Percentiles rank a stretch among this genome's conserved stretches.
Evolutionary conservation across 345 rosid species (phyloP).

Genomic region (Brassica rapa): DNA sequence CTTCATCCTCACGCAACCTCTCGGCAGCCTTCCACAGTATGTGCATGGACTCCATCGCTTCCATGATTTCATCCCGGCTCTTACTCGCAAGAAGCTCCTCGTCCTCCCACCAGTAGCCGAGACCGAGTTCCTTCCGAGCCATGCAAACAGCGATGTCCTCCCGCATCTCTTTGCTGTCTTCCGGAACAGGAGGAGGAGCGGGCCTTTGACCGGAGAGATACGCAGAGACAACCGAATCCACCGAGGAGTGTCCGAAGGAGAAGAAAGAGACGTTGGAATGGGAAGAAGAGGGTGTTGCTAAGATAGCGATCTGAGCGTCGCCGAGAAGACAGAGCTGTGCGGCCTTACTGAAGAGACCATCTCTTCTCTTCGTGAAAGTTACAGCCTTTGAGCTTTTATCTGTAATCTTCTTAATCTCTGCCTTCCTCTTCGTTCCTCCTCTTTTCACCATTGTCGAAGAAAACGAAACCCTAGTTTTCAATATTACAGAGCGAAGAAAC

Average conservation of each 20-base stretch:
- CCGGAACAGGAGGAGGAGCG: neutral
- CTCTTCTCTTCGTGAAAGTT: slow-evolving; percentile 3
- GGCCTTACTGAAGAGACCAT: slow-evolving; percentile 23
- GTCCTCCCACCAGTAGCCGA: slow-evolving; percentile 1
- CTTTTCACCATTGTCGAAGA: neutral
- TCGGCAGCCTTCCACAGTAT: neutral
- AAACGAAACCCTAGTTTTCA: neutral
- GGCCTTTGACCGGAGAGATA: neutral
- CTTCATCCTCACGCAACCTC: neutral
- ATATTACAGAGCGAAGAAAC: neutral
- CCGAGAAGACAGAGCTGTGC: slow-evolving; percentile 12
- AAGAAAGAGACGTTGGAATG: neutral
- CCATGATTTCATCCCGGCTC: neutral
- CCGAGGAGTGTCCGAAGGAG: slow-evolving; percentile 23
- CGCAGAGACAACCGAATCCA: neutral
- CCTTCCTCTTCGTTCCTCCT: slow-evolving; percentile 20
- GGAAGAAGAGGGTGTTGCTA: slow-evolving; percentile 8
- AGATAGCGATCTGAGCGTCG: neutral
- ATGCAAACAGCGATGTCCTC: neutral
- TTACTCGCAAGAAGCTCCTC: neutral
- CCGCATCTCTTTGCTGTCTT: neutral
- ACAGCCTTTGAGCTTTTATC: neutral
- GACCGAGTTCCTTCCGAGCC: neutral
- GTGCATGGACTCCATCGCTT: neutral
- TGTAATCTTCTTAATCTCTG: neutral